Evolutionary conservation across 2,329 filamentous ascomycete species (phyloP), one percentile per base, ranked within the genome.

Genomic region (Pseudogymnoascus sp.): DNA sequence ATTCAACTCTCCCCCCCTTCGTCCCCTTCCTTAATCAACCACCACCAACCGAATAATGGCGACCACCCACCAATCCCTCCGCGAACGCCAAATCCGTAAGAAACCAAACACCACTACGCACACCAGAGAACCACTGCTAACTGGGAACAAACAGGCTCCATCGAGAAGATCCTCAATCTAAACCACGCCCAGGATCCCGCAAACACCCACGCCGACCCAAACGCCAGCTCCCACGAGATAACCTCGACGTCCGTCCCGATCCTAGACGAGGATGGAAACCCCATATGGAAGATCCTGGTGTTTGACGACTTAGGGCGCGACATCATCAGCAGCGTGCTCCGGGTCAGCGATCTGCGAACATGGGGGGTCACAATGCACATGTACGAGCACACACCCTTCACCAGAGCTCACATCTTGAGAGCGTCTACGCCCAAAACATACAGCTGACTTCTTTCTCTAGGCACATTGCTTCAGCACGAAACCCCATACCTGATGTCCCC

Each of bases 281-380:
- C 93, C 0, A 93, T 97, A 78, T 97, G 93, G 93, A 97, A 97
- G 76, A 90, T 97, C 6, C 80, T 99, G 61, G 91, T 99, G 9
- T 97, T 99, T 73, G 96, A 99, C 76, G 89, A 93, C 69, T 76
- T 88, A 3, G 95, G 93, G 59, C 84, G 93, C 74, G 93, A 97
- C 83, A 90, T 99, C 64, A 97, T 99, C 72, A 97, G 92, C 79
- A 97, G 93, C 72, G 93, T 99, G 2, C 81, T 99, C 67, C 85
- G 93, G 64, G 95, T 99, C 67, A 96, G 92, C 72, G 95, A 99
- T 77, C 79, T 99, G 73, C 84, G 96, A 67, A 85, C 89, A 65
- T 92, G 95, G 85, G 95, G 96, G n/a, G 90, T 97, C 62, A 97
- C 92, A 40, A 95, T 96, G 82, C 91, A 97, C 77, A 86, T 96